A percentile compares a stretch with the other conserved stretches of the same genome.
Evolutionary conservation across 2,329 filamentous ascomycete genomes (phyloP).

Genomic region (Fusarium ramigenum): DNA sequence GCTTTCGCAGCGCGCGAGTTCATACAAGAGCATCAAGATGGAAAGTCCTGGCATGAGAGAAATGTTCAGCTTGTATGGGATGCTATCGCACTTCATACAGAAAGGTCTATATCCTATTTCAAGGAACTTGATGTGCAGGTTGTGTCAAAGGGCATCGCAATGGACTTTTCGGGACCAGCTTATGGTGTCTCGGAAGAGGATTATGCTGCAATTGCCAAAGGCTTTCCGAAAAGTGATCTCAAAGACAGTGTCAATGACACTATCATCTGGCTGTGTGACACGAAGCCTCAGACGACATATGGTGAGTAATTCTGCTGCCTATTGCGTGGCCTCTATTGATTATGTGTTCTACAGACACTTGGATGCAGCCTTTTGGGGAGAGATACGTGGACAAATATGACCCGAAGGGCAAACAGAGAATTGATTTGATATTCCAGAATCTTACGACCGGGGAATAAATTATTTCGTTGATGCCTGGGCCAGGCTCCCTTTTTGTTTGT

Average conservation of each 20-base stretch:
- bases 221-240: slow-evolving; percentile 7
- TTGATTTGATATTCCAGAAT: neutral
- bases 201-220: neutral
- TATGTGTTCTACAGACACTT: neutral
- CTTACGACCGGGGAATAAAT: neutral
- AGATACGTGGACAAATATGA: slow-evolving; percentile 1
- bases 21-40: neutral
- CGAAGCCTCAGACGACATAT: slow-evolving; percentile 13
- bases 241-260: slow-evolving; percentile 3
- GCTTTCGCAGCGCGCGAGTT: slow-evolving; percentile 11
- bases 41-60: neutral
- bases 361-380: slow-evolving; percentile 24
- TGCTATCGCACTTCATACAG: slow-evolving; percentile 17
- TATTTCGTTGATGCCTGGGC: neutral
- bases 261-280: slow-evolving; percentile 9
- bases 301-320: neutral
- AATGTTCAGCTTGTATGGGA: slow-evolving; percentile 10
- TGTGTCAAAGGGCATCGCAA: slow-evolving; percentile 1
- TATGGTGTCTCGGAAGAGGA: neutral
- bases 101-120: neutral
- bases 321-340: neutral
- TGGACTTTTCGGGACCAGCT: slow-evolving; percentile 2
- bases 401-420: neutral
- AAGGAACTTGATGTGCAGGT: slow-evolving; percentile 18
- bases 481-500: neutral